Conservation (phyloP, 495 filamentous ascomycete species). For the Friedmanniomyces simplex region DNA sequence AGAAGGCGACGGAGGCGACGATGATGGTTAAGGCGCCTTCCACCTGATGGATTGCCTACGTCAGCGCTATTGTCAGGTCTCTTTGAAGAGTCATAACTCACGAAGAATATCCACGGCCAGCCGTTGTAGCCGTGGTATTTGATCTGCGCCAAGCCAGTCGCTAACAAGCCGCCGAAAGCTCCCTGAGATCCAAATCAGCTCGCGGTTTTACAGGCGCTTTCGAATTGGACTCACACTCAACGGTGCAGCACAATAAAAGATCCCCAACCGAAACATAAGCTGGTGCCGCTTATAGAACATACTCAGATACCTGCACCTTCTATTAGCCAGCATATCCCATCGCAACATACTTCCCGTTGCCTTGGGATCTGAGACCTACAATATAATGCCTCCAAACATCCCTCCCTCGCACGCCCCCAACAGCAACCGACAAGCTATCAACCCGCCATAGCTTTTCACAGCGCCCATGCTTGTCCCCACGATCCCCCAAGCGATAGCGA, state of each 20-base stretch:
- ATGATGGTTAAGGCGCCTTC: constrained; percentile 36
- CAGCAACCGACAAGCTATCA: constrained; percentile 34
- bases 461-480: constrained; percentile 44
- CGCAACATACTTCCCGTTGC: too few relatives aligned
- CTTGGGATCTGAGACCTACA: constrained; percentile 40
- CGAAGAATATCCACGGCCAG: constrained; percentile 40
- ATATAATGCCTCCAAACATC: constrained; percentile 43
- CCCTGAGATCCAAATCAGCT: constrained; percentile 25
- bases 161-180: constrained; percentile 55
- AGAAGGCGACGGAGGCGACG: constrained; percentile 34
- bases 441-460: constrained; percentile 36
- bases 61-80: constrained; percentile 1
- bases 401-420: constrained; percentile 40
- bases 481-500: constrained; percentile 38
- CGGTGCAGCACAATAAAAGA: constrained; percentile 58
- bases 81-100: background rate
- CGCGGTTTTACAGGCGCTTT: background rate
- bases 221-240: constrained; percentile 26
- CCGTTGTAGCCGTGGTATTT: constrained; percentile 33
- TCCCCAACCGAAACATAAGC: constrained; percentile 31
- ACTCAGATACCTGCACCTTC: too few relatives aligned
- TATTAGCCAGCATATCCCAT: too few relatives aligned
- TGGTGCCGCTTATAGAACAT: constrained; percentile 38
- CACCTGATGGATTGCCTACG: constrained; percentile 14
- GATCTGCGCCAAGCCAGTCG: constrained; percentile 39